These are phyloP conservation scores for Lactarius akahatsu DNA, from an alignment of 768 basidiomycete genomes.

Conservation along the genomic window DNA sequence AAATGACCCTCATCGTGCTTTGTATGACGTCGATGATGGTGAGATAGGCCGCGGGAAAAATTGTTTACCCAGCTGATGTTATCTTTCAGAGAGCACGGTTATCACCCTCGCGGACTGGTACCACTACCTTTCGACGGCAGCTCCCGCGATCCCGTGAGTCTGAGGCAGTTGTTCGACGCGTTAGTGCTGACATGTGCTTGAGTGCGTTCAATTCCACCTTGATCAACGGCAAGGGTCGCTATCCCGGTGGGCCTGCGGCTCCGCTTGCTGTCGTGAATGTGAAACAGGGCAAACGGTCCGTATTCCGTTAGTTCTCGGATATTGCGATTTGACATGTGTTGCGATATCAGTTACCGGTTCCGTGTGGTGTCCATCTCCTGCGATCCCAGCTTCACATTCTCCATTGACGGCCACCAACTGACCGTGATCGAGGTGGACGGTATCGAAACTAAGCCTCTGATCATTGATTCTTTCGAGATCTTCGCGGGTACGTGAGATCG, in stretches of 20 bases:
- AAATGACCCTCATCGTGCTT: conserved; percentile 31
- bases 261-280: conserved; percentile 22
- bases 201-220: conserved; percentile 38
- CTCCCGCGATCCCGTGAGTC: not conserved
- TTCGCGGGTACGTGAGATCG: conserved; percentile 37
- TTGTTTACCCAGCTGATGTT: not conserved
- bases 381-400: conserved; percentile 41
- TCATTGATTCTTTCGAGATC: conserved; percentile 44
- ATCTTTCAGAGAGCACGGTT: conserved; percentile 42
- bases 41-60: not conserved
- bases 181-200: not conserved
- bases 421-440: conserved; percentile 45
- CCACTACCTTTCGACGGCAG: conserved; percentile 21
- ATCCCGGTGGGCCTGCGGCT: conserved; percentile 22
- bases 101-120: conserved; percentile 48
- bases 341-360: conserved; percentile 22
- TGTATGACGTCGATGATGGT: conserved; percentile 38
- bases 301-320: not conserved
- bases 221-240: conserved; percentile 51
- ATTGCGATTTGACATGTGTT: not conserved
- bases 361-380: conserved; percentile 26
- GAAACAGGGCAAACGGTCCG: conserved; percentile 11
- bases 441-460: conserved; percentile 35
- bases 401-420: conserved; percentile 41
- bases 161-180: not conserved